Evolutionary conservation across 352 stramenopile genomes (phyloP).

Genomic region (Thraustochytrium sp.): DNA sequence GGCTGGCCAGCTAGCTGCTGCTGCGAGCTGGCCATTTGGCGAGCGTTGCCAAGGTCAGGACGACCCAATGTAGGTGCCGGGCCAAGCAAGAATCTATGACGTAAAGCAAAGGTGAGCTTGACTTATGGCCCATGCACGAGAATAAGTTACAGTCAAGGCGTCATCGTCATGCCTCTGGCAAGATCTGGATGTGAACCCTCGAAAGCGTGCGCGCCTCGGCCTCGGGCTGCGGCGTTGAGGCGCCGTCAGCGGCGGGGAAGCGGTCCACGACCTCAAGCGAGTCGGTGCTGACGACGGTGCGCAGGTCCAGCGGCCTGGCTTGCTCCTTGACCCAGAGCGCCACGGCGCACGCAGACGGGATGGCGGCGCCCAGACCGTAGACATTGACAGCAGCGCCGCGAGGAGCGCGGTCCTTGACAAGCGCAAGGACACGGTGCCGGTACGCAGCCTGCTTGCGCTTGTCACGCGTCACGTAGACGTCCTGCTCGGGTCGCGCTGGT

Average conservation of each 20-base stretch:
- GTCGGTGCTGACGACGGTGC: not conserved
- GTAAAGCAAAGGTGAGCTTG: no score
- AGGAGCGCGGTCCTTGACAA: not conserved
- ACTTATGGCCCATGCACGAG: no score
- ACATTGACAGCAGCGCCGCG: not conserved
- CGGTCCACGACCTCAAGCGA: not conserved
- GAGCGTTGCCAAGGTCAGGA: no score
- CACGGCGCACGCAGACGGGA: not conserved
- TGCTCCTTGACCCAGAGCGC: not conserved
- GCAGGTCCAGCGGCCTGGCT: no score
- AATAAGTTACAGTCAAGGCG: no score
- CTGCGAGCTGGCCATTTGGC: no score
- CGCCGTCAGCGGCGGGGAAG: not conserved
- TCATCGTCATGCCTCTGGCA: not conserved
- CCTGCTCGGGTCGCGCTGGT: not conserved
- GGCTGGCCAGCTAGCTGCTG: no score
- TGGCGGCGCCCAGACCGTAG: not conserved
- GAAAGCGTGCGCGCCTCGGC: not conserved
- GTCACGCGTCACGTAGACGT: slow-evolving; percentile 4
- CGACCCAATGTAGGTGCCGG: no score
- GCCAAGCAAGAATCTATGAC: no score
- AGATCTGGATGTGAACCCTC: not conserved
- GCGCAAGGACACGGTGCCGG: not conserved
- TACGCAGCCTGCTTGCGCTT: not conserved
- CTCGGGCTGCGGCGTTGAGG: not conserved